phyloP scores from a whole-genome alignment of 257 asterid species.

The Nicotiana paniculata region DNA sequence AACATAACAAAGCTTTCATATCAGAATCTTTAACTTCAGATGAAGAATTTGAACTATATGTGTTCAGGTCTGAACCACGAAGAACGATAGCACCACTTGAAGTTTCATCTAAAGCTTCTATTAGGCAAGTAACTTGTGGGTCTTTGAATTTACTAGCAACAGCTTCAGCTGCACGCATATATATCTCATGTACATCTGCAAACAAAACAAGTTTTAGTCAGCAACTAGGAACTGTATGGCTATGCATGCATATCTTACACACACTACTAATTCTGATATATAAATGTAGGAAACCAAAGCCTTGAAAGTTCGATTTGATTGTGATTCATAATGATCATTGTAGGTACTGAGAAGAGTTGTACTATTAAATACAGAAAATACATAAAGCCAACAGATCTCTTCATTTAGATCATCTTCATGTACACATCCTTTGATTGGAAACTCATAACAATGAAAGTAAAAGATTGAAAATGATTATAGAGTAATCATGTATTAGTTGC shows the following conservation, averaged over 20 bases:
- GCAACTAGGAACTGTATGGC: neutral
- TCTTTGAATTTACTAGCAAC: slow-evolving; percentile 59
- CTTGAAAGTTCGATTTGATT: neutral
- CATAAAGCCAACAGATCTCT: neutral
- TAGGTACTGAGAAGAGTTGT: neutral
- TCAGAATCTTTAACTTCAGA: slow-evolving; percentile 38
- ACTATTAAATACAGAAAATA: neutral
- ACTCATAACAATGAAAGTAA: neutral
- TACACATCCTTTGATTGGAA: neutral
- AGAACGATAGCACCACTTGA: slow-evolving; percentile 50
- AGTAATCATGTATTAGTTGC: neutral
- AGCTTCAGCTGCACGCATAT: slow-evolving; percentile 50
- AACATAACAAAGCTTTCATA: slow-evolving; percentile 44
- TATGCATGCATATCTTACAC: neutral
- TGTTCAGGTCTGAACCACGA: slow-evolving; percentile 50
- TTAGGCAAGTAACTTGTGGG: slow-evolving; percentile 62
- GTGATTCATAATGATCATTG: neutral
- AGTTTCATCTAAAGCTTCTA: slow-evolving; percentile 47
- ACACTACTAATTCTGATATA: neutral
- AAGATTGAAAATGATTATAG: neutral
- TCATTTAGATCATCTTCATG: neutral
- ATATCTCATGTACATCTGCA: slow-evolving; percentile 57
- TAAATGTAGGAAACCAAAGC: neutral
- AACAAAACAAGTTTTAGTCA: slow-evolving; percentile 4
- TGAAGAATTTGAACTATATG: slow-evolving; percentile 44